Evolutionary conservation across 306 rosid genomes (phyloP), one percentile per base, ranked within the genome.

Genomic region (Cyclanthera cordifolia): DNA sequence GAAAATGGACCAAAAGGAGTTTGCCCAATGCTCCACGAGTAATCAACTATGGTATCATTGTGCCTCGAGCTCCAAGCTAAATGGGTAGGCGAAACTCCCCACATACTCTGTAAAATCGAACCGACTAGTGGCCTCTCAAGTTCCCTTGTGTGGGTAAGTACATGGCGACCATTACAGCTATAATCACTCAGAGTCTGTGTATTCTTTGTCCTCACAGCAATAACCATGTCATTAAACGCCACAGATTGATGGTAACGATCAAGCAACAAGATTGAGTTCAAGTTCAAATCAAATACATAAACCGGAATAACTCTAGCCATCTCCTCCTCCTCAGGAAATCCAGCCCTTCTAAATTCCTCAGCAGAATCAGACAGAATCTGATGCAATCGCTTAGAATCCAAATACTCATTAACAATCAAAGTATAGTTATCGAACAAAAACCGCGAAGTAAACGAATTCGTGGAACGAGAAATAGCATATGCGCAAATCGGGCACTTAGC

Each of bases 1-100:
- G 99, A 90, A 76, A 94, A 94, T 0, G 99, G 99, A 55, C 99
- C 99, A 11, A 94, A 94, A 0, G 99, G 99, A 15, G 99, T 94
- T 77, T 87, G 97, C 72, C 99, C 99, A 23, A 90, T 77, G 58
- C 99, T 94, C 99, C 99, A 94, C 0, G 99, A 86, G 76, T 90
- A 94, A 78, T 94, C 99, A 19, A 94, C 95, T 76, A 88, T 67
- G 24, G 99, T 94, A 69, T 71, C 76, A 64, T 94, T 94, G 77
- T 89, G 96, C 76, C 87, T 85, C 0, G 91, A 87, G 69, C 96
- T 94, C 97, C 99, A 90, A 51, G 76, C 63, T 79, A 88, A 43
- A 76, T 94, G 97, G 0, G 97, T 94, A 0, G 99, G 99, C 4
- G 96, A 85, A 53, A 94, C 95, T 14, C 99, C 99, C 99, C 99